Conservation (phyloP, 1,284 basidiomycete genomes). For the Exobasidium cylindrosporum region DNA sequence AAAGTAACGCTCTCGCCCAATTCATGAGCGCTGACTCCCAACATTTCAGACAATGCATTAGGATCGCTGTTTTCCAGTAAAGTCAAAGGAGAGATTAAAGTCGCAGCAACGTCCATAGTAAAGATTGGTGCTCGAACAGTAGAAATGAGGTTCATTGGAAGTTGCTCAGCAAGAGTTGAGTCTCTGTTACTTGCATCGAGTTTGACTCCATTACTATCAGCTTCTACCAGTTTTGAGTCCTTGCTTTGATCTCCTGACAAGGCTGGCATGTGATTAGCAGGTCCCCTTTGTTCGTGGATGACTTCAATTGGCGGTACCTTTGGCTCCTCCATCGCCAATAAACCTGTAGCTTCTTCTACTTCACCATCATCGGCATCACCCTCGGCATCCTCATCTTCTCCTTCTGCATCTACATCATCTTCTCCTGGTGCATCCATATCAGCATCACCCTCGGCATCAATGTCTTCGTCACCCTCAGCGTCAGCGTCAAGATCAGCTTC, state of each 20-base stretch:
- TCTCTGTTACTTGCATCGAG: conserved; percentile 26
- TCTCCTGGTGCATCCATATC: conserved; percentile 23
- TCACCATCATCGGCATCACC: conserved; percentile 33
- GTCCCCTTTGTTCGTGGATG: conserved; percentile 26
- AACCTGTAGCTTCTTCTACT: conserved; percentile 31
- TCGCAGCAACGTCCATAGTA: conserved; percentile 37
- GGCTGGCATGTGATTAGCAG: conserved; percentile 28
- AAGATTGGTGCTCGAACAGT: conserved; percentile 52
- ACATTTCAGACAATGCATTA: conserved; percentile 33
- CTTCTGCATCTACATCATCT: conserved; percentile 20
- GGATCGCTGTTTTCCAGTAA: conserved; percentile 41
- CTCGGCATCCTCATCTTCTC: conserved; percentile 22
- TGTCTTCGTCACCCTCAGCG: conserved; percentile 26
- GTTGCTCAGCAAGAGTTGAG: conserved; percentile 34
- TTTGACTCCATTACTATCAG: conserved; percentile 25
- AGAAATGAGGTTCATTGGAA: conserved; percentile 43
- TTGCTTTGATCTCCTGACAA: conserved; percentile 18
- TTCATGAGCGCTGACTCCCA: conserved; percentile 35
- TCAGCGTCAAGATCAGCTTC: conserved; percentile 30
- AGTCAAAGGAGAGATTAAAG: conserved; percentile 39
- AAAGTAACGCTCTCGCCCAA: conserved; percentile 33
- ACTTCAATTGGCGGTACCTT: conserved; percentile 30
- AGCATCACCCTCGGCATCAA: conserved; percentile 20
- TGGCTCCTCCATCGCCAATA: conserved; percentile 21
- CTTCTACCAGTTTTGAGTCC: conserved; percentile 23